Evolutionary conservation across 2,329 filamentous ascomycete genomes (phyloP), one percentile per base, ranked within the genome.

Genomic region (Proliferodiscus dingleyae): DNA sequence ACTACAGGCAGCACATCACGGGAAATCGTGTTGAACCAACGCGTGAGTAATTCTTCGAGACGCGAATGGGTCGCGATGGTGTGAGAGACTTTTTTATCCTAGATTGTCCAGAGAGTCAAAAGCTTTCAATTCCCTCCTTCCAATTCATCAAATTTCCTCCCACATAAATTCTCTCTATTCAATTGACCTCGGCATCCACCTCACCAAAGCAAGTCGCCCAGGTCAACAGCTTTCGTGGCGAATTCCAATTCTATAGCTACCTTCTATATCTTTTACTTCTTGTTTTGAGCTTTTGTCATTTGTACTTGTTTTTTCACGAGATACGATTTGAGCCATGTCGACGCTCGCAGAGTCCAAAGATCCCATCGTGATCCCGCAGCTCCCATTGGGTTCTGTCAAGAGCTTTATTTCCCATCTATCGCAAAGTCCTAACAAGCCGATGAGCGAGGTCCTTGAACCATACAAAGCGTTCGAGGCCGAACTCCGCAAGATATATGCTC

Each of bases 381-480:
- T 62, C 13, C 60, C 58, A 3, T 46, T 54, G 1, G 49, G 44
- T 13, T 43, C 55, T 4, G 52, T 62, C 13, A 57, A 61, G 38
- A 56, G 60, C 10, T 63, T 63, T 45, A 60, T 61, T 30, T 52
- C 60, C 2, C 77, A 86, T 63, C 71, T 87, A 46, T 68, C 71
- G 10, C 66, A 72, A 45, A 70, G 83, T 50, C 68, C 73, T 5
- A 65, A 75, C 21, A 74, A 67, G 43, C 66, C 78, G 1, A 69
- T 88, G 52, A 51, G 62, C 5, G 71, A 83, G 26, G 68, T 89
- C 42, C 64, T 88, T 45, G 67, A 74, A 41, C 85, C 85, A 0
- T 89, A 80, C 65, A 79, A 83, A 60, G 65, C 75, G 43, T 87
- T 82, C 55, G 85, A 89, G 62, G 72, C 77, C 37, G 72, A 77